Conservation (phyloP, 208 protist genomes). For the Wallacemonas sp. region DNA sequence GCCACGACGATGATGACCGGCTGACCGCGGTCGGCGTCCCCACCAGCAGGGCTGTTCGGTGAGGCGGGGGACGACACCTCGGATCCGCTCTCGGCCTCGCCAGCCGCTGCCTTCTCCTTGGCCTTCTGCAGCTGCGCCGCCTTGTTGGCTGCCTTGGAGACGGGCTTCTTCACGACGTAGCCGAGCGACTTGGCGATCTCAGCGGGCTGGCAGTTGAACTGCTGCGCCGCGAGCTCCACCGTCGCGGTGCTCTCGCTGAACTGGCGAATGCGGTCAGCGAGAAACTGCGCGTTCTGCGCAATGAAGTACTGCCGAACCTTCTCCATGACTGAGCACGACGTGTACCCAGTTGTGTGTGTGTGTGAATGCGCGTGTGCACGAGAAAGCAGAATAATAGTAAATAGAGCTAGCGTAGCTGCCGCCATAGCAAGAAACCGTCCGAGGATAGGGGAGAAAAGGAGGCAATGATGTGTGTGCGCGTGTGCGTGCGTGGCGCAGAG, state of each 20-base stretch:
- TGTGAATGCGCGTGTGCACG: too few species aligned
- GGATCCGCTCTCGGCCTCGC: constrained; percentile 3
- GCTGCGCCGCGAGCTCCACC: constrained; percentile 40
- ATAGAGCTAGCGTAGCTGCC: too few species aligned
- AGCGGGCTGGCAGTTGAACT: constrained; percentile 36
- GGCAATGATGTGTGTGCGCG: too few species aligned
- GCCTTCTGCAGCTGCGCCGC: constrained; percentile 11
- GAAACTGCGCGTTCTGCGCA: constrained; percentile 15
- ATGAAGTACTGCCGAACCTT: constrained; percentile 38
- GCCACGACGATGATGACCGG: constrained; percentile 46
- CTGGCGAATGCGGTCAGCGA: constrained; percentile 41
- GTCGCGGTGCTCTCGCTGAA: constrained; percentile 57
- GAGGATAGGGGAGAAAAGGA: too few species aligned
- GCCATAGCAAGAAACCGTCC: too few species aligned
- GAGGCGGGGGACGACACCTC: constrained; percentile 3
- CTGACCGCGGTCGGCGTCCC: constrained; percentile 1
- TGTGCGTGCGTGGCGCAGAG: too few species aligned
- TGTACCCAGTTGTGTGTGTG: not conserved
- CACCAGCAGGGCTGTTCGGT: constrained; percentile 8
- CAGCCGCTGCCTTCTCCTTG: constrained; percentile 2
- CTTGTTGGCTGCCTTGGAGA: constrained; percentile 26
- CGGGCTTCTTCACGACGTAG: constrained; percentile 29
- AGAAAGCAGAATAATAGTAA: too few species aligned
- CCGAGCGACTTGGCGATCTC: constrained; percentile 69
- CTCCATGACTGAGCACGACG: constrained; percentile 15